These are phyloP conservation scores for Pyrenochaeta sp. DNA, from an alignment of 2,329 filamentous ascomycete species.

Conservation along the genomic window DNA sequence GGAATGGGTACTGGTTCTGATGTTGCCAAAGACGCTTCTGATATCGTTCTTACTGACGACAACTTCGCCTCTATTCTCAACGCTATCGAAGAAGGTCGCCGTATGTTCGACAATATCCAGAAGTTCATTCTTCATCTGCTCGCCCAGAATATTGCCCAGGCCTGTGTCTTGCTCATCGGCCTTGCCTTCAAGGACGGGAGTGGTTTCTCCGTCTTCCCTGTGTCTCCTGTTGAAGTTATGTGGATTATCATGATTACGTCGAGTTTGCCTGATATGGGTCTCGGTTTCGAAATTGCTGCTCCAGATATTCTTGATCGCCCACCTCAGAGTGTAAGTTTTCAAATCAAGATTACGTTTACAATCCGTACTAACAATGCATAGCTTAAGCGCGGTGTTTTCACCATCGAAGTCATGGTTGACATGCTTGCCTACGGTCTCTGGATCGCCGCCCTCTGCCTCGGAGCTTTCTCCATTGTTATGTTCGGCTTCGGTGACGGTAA, in stretches of 20 bases:
- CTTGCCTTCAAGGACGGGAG: conserved; percentile 43
- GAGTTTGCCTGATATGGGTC: conserved; percentile 44
- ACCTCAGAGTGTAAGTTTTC: conserved; percentile 33
- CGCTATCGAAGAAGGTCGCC: conserved; percentile 55
- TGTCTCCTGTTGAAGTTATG: conserved; percentile 47
- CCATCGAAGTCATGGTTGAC: conserved; percentile 42
- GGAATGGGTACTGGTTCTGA: conserved; percentile 56
- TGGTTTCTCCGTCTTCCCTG: conserved; percentile 45
- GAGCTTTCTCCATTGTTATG: conserved; percentile 44
- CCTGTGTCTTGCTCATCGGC: conserved; percentile 43
- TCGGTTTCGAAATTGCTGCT: conserved; percentile 44
- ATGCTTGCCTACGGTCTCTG: conserved; percentile 47
- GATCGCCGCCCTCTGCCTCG: conserved; percentile 43
- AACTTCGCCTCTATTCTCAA: conserved; percentile 56
- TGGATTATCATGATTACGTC: conserved; percentile 52
- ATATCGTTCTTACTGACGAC: conserved; percentile 56
- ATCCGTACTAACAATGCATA: conserved; percentile 19
- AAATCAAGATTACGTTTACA: background rate
- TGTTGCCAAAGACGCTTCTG: conserved; percentile 54
- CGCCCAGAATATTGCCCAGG: conserved; percentile 44
- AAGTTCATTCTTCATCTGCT: conserved; percentile 48
- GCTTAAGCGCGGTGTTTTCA: conserved; percentile 47
- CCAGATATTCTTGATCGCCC: conserved; percentile 44
- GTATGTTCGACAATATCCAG: conserved; percentile 57
- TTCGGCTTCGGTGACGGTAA: conserved; percentile 43